These are phyloP conservation scores for Barbatosphaeria neglecta DNA, from an alignment of 495 filamentous ascomycete species.

Conservation along the genomic window DNA sequence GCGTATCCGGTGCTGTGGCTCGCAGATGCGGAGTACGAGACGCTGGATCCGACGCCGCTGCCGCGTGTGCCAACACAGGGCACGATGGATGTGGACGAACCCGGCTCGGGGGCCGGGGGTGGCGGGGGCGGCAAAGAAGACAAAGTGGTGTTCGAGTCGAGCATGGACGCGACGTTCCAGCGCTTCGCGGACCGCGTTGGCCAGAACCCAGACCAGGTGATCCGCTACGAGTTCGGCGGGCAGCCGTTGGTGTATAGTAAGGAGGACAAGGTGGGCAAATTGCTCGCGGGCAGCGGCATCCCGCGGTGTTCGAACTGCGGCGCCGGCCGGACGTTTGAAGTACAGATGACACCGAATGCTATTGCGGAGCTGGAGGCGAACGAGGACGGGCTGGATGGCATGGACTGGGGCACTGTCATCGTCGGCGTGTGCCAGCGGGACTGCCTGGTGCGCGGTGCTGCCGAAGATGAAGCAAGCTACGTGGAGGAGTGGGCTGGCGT, in stretches of 20 bases:
- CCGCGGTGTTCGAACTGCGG: constrained; percentile 71
- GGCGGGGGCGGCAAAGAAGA: constrained; percentile 50
- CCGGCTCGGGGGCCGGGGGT: constrained; percentile 26
- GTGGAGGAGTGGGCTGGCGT: constrained; percentile 93
- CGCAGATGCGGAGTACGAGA: constrained; percentile 81
- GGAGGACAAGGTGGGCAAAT: constrained; percentile 58
- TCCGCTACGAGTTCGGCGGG: constrained; percentile 84
- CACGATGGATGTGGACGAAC: constrained; percentile 44
- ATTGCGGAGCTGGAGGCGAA: constrained; percentile 81
- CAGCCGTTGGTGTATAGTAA: constrained; percentile 71
- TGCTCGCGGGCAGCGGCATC: constrained; percentile 42
- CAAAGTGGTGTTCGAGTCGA: constrained; percentile 73
- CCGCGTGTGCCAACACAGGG: constrained; percentile 32
- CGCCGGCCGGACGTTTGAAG: constrained; percentile 59
- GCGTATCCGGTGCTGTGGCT: constrained; percentile 71
- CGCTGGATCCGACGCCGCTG: constrained; percentile 45
- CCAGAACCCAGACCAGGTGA: constrained; percentile 88
- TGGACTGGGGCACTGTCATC: constrained; percentile 98
- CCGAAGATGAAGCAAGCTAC: constrained; percentile 35
- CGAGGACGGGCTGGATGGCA: constrained; percentile 67
- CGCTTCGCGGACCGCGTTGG: constrained; percentile 76
- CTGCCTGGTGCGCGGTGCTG: constrained; percentile 17
- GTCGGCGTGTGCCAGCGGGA: constrained; percentile 60
- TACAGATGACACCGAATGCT: constrained; percentile 83
- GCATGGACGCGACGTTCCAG: constrained; percentile 80